Conservation (phyloP, 495 filamentous ascomycete species). For the Filosporella fistucella region DNA sequence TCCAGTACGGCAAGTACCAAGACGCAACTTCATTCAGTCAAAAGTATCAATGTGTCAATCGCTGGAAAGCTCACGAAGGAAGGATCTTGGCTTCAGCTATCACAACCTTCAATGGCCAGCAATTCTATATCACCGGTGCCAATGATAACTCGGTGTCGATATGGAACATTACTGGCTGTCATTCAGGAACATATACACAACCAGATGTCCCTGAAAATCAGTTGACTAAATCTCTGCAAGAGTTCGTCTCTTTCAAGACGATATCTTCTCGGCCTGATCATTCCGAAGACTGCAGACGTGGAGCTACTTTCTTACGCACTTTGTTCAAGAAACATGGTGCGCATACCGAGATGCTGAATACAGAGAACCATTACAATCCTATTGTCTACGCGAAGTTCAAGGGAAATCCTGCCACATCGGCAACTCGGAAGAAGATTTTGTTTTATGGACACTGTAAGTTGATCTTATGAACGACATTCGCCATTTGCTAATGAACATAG, state of each 20-base stretch:
- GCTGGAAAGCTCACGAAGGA: constrained; percentile 82
- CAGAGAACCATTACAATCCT: constrained; percentile 68
- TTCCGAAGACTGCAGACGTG: constrained; percentile 84
- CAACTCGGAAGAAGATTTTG: constrained; percentile 73
- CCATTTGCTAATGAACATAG: background rate
- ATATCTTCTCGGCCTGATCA: constrained; percentile 81
- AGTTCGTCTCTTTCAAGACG: constrained; percentile 87
- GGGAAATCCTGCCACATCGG: constrained; percentile 52
- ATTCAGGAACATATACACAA: constrained; percentile 9
- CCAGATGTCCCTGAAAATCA: constrained; percentile 54
- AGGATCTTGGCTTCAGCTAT: constrained; percentile 84
- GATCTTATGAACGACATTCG: background rate
- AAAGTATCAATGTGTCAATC: constrained; percentile 75
- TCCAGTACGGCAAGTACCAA: constrained; percentile 46
- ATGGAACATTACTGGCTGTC: constrained; percentile 71
- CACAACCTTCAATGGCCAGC: constrained; percentile 58
- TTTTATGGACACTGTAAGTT: constrained; percentile 83
- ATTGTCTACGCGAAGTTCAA: constrained; percentile 85
- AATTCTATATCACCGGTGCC: constrained; percentile 87
- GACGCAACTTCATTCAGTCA: constrained; percentile 68
- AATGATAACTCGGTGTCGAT: constrained; percentile 86
- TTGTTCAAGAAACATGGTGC: constrained; percentile 90
- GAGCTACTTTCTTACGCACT: constrained; percentile 82
- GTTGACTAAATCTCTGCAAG: constrained; percentile 74
- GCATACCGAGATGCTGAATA: constrained; percentile 77